Percentiles rank a stretch among this genome's conserved stretches.
phyloP scores from a whole-genome alignment of 2,329 filamentous ascomycete genomes.

The Xylariaceae sp. region DNA sequence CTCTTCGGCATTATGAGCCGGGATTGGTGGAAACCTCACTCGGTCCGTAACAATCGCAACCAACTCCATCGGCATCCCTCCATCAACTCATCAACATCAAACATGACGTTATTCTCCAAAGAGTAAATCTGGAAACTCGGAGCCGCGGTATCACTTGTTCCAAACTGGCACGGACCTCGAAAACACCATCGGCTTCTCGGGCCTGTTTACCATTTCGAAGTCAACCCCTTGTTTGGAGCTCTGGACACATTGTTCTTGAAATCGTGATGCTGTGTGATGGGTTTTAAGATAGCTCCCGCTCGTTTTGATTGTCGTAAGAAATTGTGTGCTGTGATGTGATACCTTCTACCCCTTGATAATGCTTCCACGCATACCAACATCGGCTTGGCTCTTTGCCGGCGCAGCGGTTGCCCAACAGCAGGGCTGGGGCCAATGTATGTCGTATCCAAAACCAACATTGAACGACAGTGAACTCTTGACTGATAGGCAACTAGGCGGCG shows the following conservation, averaged over 20 bases:
- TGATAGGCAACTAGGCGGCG: slow-evolving; percentile 11
- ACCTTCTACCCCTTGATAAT: not conserved
- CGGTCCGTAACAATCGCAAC: not conserved
- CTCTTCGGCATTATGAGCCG: slow-evolving; percentile 8
- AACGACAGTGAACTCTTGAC: not conserved
- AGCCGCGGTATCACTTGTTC: too few relatives aligned
- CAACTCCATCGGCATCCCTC: not conserved
- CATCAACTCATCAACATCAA: not conserved
- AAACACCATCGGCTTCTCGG: slow-evolving; percentile 9
- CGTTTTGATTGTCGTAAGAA: not conserved
- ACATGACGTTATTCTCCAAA: too few relatives aligned
- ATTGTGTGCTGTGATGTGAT: too few relatives aligned
- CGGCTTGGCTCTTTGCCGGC: slow-evolving; percentile 8
- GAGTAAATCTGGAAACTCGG: not conserved
- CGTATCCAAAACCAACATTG: not conserved
- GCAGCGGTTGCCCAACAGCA: slow-evolving; percentile 14
- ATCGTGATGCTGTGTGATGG: too few relatives aligned
- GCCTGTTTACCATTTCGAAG: not conserved
- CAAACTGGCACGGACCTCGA: not conserved
- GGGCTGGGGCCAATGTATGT: slow-evolving; percentile 19
- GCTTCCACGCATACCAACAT: slow-evolving; percentile 6
- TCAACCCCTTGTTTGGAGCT: too few relatives aligned
- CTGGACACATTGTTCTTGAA: too few relatives aligned
- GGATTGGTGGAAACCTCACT: slow-evolving; percentile 18
- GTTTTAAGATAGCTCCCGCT: not conserved